Percentiles rank a stretch among this genome's conserved stretches.
Evolutionary conservation across 1,284 basidiomycete species (phyloP).

Genomic region (Cerioporus squamosus): DNA sequence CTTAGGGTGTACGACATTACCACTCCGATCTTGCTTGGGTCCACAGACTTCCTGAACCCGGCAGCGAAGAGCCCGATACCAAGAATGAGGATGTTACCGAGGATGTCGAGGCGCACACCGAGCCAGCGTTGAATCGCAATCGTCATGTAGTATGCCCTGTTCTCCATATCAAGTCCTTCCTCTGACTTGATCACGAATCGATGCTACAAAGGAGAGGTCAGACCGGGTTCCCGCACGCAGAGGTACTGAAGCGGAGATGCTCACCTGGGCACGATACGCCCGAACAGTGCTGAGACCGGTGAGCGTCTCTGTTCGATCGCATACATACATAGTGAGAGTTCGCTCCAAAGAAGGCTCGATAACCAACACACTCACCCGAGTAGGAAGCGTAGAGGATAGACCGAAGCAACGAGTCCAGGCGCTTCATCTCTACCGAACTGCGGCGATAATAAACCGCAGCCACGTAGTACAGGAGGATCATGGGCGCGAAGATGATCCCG

Average conservation of each 20-base stretch:
- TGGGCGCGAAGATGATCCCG: conserved; percentile 60
- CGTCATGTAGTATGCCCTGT: conserved; percentile 81
- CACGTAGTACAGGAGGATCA: conserved; percentile 53
- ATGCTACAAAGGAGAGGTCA: conserved; percentile 15
- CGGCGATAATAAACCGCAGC: conserved; percentile 57
- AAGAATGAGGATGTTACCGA: conserved; percentile 76
- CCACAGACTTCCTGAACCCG: conserved; percentile 53
- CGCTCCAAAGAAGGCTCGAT: conserved; percentile 37
- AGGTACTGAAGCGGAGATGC: background rate
- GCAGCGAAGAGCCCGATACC: conserved; percentile 73
- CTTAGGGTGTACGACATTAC: conserved; percentile 66
- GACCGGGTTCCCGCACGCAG: background rate
- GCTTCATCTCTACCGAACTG: conserved; percentile 67
- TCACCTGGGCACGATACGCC: conserved; percentile 54
- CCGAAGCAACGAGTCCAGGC: conserved; percentile 71
- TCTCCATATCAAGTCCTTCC: conserved; percentile 61
- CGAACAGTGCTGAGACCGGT: conserved; percentile 68
- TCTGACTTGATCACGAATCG: conserved; percentile 53
- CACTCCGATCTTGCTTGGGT: conserved; percentile 60
- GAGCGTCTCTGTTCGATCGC: conserved; percentile 67
- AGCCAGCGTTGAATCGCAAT: conserved; percentile 69
- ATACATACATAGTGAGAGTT: conserved; percentile 16
- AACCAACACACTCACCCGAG: conserved; percentile 40
- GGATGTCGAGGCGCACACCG: conserved; percentile 62
- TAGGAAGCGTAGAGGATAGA: conserved; percentile 67